These are phyloP conservation scores for Chaetomium sp. DNA, from an alignment of 2,329 filamentous ascomycete species.

Conservation along the genomic window DNA sequence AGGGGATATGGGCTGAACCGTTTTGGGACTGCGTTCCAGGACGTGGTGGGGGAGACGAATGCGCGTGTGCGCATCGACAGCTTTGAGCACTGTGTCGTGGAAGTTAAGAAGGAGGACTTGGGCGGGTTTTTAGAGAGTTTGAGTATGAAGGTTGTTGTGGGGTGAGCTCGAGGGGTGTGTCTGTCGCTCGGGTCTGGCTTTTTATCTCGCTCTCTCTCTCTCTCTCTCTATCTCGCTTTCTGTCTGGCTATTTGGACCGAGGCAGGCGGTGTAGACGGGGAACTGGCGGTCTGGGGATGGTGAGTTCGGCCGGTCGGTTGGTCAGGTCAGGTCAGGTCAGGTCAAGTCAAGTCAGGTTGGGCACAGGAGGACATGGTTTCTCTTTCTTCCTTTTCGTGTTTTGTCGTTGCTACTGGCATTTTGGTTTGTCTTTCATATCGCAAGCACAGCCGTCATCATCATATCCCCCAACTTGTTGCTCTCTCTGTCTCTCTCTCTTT, in stretches of 20 bases:
- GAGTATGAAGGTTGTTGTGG: constrained; percentile 82
- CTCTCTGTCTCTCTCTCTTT: neutral
- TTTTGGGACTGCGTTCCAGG: constrained; percentile 92
- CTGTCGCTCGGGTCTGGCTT: neutral
- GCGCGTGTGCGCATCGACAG: constrained; percentile 87
- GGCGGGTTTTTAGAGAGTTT: constrained; percentile 83
- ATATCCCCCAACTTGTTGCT: neutral
- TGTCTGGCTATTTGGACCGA: no score
- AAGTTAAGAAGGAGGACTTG: constrained; percentile 95
- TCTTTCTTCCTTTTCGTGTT: neutral
- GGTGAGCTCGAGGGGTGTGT: constrained; percentile 33
- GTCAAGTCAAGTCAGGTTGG: no score
- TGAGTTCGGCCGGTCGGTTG: no score
- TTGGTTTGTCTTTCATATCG: neutral
- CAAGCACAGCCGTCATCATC: neutral
- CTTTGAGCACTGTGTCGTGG: constrained; percentile 95
- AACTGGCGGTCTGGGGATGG: no score
- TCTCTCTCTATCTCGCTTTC: no score
- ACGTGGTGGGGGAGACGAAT: constrained; percentile 86
- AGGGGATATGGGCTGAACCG: constrained; percentile 74
- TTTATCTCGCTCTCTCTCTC: no score
- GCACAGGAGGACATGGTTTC: neutral
- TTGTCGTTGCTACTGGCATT: neutral
- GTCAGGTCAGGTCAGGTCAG: no score
- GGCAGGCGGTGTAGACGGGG: no score